A percentile compares a stretch with the other conserved stretches of the same genome.
Evolutionary conservation across 2,329 filamentous ascomycete species (phyloP).

Genomic region (Talaromyces islandicus): DNA sequence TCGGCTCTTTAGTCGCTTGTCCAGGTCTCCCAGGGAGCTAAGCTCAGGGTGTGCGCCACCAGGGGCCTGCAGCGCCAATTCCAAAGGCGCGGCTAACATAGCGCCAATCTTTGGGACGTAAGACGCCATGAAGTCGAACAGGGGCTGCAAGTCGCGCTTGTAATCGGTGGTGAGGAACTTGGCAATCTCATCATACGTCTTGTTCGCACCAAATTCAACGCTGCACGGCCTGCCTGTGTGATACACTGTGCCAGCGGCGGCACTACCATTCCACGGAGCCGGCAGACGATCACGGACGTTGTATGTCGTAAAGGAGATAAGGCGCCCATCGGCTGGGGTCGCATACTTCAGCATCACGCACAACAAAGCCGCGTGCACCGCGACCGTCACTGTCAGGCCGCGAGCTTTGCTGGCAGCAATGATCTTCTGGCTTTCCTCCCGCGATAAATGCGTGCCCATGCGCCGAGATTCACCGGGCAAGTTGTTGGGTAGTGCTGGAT

Average conservation of each 20-base stretch:
- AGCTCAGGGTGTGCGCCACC: background rate
- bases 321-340: background rate
- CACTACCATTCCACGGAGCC: background rate
- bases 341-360: background rate
- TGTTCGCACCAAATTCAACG: background rate
- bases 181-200: background rate
- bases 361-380: conserved; percentile 2
- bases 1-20: background rate
- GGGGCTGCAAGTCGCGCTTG: background rate
- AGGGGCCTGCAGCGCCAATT: background rate
- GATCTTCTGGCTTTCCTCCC: background rate
- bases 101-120: background rate
- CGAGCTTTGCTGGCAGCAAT: conserved; percentile 2
- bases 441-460: background rate
- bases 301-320: background rate
- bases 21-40: conserved; percentile 1
- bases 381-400: background rate
- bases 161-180: background rate
- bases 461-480: background rate
- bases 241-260: background rate
- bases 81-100: background rate
- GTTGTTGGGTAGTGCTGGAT: background rate
- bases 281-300: background rate
- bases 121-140: background rate
- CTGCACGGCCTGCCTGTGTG: background rate